These are phyloP conservation scores for Schwanniomyces polymorphus DNA, from an alignment of 805 yeast genomes.

Conservation along the genomic window DNA sequence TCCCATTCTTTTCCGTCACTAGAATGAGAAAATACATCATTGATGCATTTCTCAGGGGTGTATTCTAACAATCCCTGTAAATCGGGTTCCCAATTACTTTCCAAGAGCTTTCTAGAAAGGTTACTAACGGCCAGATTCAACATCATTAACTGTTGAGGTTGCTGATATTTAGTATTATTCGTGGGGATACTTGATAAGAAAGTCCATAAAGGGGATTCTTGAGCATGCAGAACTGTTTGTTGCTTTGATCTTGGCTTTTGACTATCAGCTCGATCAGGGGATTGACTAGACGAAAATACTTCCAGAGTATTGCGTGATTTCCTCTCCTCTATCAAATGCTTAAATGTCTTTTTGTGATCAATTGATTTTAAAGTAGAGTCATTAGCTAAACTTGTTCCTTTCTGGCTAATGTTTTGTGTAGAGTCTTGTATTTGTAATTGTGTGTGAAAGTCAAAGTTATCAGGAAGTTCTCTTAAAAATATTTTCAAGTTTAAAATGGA, in stretches of 20 bases:
- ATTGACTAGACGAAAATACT: slow-evolving; percentile 1
- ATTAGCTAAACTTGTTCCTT: slow-evolving; percentile 22
- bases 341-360: slow-evolving; percentile 44
- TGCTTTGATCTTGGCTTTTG: neutral
- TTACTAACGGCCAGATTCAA: slow-evolving; percentile 52
- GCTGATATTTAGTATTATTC: neutral
- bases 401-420: neutral
- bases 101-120: slow-evolving; percentile 54
- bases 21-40: slow-evolving; percentile 73
- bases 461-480: slow-evolving; percentile 45
- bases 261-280: slow-evolving; percentile 3
- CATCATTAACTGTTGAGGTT: slow-evolving; percentile 13
- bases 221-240: neutral
- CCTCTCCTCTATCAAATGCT: slow-evolving; percentile 43
- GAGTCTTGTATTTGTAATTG: slow-evolving; percentile 35
- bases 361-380: slow-evolving; percentile 18
- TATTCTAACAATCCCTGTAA: slow-evolving; percentile 46
- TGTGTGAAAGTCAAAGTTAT: slow-evolving; percentile 41
- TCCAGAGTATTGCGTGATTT: neutral
- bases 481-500: slow-evolving; percentile 68
- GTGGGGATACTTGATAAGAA: neutral
- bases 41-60: slow-evolving; percentile 69
- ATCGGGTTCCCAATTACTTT: slow-evolving; percentile 61
- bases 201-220: neutral
- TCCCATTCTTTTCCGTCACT: slow-evolving; percentile 40